A percentile compares a stretch with the other conserved stretches of the same genome.
phyloP scores from a whole-genome alignment of 1,284 basidiomycete genomes.

The Pseudozyma tsukubaensis region DNA sequence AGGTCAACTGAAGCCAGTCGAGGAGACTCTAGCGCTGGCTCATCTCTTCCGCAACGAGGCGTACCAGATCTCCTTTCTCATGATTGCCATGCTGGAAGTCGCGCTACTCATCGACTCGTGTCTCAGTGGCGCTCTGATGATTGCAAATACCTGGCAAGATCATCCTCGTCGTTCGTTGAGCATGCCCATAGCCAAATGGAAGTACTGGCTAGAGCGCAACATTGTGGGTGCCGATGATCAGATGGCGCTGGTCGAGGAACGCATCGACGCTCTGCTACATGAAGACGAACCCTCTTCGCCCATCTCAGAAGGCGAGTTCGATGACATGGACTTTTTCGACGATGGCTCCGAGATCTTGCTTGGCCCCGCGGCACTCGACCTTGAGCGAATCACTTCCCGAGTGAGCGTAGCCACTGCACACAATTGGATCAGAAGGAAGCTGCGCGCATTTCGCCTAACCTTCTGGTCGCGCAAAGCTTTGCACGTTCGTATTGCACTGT shows the following conservation, averaged over 20 bases:
- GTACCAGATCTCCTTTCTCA: constrained; percentile 53
- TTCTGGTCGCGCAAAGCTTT: constrained; percentile 16
- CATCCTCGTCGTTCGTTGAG: constrained; percentile 13
- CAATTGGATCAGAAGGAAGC: constrained; percentile 7
- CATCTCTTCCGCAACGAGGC: constrained; percentile 48
- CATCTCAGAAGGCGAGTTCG: background rate
- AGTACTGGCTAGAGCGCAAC: constrained; percentile 37
- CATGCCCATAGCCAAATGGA: constrained; percentile 38
- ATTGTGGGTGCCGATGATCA: constrained; percentile 9
- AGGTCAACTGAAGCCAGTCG: background rate
- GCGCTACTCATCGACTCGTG: constrained; percentile 37
- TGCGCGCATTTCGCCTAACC: constrained; percentile 10
- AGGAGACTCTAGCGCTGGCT: constrained; percentile 3
- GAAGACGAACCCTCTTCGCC: constrained; percentile 30
- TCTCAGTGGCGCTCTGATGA: constrained; percentile 24
- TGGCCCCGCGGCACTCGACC: background rate
- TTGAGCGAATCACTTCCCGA: constrained; percentile 18
- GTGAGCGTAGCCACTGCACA: constrained; percentile 12
- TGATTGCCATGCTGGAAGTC: constrained; percentile 57
- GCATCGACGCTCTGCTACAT: constrained; percentile 28
- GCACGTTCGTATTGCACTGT: constrained; percentile 37
- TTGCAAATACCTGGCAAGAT: constrained; percentile 20
- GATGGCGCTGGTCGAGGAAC: constrained; percentile 22
- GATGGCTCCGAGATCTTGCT: constrained; percentile 12
- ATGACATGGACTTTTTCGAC: constrained; percentile 33